Percentiles rank a stretch among this genome's conserved stretches.
phyloP scores from a whole-genome alignment of 345 rosid species.

The Conringia planisiliqua region DNA sequence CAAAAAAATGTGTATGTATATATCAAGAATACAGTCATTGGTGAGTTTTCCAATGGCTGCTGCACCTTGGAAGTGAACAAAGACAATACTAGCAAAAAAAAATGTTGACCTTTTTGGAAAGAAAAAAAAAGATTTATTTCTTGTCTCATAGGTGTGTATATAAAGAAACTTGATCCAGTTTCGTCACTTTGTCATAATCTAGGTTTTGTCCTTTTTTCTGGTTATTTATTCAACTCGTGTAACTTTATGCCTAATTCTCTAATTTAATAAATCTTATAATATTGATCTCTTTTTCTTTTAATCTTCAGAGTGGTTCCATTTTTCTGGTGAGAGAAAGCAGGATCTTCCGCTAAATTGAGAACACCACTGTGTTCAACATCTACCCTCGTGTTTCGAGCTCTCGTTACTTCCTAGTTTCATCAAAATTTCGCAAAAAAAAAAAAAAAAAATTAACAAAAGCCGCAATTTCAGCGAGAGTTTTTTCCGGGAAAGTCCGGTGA shows the following conservation, averaged over 20 bases:
- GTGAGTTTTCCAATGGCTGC: constrained; percentile 17
- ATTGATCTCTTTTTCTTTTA: background rate
- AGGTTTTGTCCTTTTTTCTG: background rate
- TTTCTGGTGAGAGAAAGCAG: constrained; percentile 26
- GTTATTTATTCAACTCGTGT: constrained; percentile 10
- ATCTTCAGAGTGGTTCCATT: constrained; percentile 1
- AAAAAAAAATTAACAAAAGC: constrained; percentile 3
- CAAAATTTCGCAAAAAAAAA: background rate
- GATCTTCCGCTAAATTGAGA: constrained; percentile 22
- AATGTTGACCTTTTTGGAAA: too few species aligned
- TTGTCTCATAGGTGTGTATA: background rate
- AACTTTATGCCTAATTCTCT: constrained; percentile 17
- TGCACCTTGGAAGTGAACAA: constrained; percentile 17
- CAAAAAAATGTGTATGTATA: background rate
- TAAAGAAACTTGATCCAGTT: background rate
- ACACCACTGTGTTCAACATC: constrained; percentile 27
- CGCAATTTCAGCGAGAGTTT: constrained; percentile 17
- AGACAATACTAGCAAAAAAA: background rate
- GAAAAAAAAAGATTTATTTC: too few species aligned
- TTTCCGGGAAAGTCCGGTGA: constrained; percentile 20
- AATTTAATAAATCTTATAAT: background rate
- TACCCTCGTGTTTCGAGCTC: constrained; percentile 11
- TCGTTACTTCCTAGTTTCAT: background rate
- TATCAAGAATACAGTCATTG: background rate
- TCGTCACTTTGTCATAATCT: background rate